These are phyloP conservation scores for Saturnispora quitensis DNA, from an alignment of 805 yeast species.

Conservation along the genomic window DNA sequence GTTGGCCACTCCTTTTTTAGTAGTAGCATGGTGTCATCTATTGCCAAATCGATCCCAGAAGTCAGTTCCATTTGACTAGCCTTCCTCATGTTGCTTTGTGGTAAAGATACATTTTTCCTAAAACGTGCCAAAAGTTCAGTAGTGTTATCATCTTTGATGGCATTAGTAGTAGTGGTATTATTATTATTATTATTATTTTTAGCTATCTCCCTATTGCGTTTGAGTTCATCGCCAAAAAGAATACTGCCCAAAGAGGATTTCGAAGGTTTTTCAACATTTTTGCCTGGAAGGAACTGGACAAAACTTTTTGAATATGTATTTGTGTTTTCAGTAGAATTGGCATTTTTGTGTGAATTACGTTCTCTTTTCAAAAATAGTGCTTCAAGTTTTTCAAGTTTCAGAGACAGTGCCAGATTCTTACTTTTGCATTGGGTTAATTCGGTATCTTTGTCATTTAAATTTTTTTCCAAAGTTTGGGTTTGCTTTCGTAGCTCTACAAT, in stretches of 20 bases:
- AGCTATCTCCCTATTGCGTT: neutral
- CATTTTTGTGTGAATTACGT: neutral
- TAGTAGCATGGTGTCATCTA: slow-evolving; percentile 9
- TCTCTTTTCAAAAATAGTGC: neutral
- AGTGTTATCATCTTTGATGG: neutral
- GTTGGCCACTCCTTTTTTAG: slow-evolving; percentile 7
- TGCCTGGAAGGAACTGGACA: neutral
- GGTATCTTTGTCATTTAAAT: slow-evolving; percentile 3
- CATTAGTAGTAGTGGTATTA: neutral
- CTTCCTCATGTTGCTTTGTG: neutral
- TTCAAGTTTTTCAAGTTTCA: slow-evolving; percentile 9
- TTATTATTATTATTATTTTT: too few relatives aligned
- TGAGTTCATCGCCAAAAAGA: neutral
- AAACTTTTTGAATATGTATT: neutral
- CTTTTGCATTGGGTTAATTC: slow-evolving; percentile 6
- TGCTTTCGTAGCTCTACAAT: slow-evolving; percentile 1
- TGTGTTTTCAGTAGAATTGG: neutral
- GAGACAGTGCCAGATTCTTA: neutral
- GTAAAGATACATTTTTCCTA: neutral
- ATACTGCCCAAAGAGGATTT: neutral
- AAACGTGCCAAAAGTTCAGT: neutral
- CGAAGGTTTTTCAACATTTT: neutral
- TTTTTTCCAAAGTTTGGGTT: neutral
- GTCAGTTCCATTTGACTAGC: neutral
- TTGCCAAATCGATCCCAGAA: neutral